Percentiles rank a stretch among this genome's conserved stretches.
Conservation (phyloP, 768 basidiomycete genomes). For the Lactarius indigo region DNA sequence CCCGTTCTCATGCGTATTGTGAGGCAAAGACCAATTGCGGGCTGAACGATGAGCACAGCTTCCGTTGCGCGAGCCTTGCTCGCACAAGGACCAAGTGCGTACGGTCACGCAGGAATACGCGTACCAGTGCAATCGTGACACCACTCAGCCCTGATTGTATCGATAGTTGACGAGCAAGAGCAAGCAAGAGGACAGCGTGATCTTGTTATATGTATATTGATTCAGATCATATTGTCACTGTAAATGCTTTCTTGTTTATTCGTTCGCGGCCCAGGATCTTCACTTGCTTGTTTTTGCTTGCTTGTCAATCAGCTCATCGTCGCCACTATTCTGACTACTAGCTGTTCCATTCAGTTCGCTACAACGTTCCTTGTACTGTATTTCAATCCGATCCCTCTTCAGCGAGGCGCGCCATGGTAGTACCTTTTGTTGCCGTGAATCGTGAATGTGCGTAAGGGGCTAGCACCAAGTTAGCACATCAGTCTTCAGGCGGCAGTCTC, state of each 20-base stretch:
- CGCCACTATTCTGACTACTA: too few species aligned
- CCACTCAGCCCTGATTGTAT: neutral
- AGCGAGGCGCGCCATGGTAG: too few species aligned
- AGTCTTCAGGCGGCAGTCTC: too few species aligned
- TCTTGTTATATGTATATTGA: neutral
- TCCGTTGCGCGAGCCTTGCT: neutral
- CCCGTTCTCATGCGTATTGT: neutral
- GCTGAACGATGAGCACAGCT: neutral
- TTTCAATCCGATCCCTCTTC: too few species aligned
- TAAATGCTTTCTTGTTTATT: neutral
- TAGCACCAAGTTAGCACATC: too few species aligned
- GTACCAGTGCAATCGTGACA: neutral
- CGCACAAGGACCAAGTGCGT: neutral
- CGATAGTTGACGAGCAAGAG: neutral
- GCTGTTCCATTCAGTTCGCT: too few species aligned
- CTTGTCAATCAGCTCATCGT: too few species aligned
- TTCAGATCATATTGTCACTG: neutral
- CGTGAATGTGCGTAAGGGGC: too few species aligned
- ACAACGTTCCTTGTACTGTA: too few species aligned
- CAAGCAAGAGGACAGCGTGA: neutral
- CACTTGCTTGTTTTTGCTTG: too few species aligned
- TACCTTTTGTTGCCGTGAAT: too few species aligned
- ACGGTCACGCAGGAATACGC: neutral
- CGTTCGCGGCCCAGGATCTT: neutral
- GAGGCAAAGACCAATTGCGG: neutral